Evolutionary conservation across 179 eudicot species (phyloP), one percentile per base, ranked within the genome.

Genomic region (Amaranthus tricolor): DNA sequence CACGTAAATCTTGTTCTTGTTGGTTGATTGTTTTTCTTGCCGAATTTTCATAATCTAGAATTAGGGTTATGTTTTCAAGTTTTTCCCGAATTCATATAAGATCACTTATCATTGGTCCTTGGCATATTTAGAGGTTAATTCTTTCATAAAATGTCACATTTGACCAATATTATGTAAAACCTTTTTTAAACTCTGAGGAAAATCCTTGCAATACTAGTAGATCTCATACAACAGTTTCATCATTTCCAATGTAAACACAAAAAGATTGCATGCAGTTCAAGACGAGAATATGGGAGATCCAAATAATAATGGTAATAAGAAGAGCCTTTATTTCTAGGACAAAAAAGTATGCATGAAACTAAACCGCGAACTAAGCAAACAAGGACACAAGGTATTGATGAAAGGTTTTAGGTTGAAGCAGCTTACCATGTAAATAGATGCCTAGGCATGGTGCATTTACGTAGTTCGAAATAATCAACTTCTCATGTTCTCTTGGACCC

Each of bases 401-500:
- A 20, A 61, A 19, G 43, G 20, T 52, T 51, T 2, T 45, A 9
- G 9, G 3, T 12, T 14, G 45, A 68, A 20, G 55, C 45, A 50
- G 43, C 43, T 10, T 82, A 89, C 96, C 93, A 72, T 82, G 85
- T 68, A 91, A 84, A 78, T 86, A 88, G 74, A 82, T 73, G 45
- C 89, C 90, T 74, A 91, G 83, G 85, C 91, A 85, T 47, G 89
- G 85, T n/a, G 87, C 85, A 76, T 82, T 74, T 45, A 89, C 74
- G 53, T 84, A 91, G 75, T 72, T 77, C 13, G 96, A 87, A 56
- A 91, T 63, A 21, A 91, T 75, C 64, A 91, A 86, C 85, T 83
- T 89, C 84, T 91, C 96, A 53, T 89, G 91, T 71, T 91, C 90
- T 79, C 78, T 89, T 15, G 89, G 87, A 17, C 96, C 96, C 91